A percentile compares a stretch with the other conserved stretches of the same genome.
These are phyloP conservation scores for Chenopodium suecicum DNA, from an alignment of 148 eudicot species.

Conservation along the genomic window DNA sequence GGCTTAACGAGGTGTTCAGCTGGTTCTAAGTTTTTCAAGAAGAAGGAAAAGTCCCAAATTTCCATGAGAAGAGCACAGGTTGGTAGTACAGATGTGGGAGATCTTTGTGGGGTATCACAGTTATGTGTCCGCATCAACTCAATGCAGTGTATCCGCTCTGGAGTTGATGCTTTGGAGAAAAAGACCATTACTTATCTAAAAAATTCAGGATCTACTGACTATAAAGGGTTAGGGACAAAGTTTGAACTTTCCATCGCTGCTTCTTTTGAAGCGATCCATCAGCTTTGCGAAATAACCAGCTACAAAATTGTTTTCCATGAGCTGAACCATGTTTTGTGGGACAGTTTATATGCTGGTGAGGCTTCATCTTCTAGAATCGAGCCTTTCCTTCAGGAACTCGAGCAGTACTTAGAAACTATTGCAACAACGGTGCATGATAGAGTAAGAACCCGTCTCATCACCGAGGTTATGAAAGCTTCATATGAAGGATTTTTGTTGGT, in stretches of 20 bases:
- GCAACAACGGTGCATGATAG: slow-evolving; percentile 76
- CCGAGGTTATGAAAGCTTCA: slow-evolving; percentile 84
- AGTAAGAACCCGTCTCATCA: slow-evolving; percentile 71
- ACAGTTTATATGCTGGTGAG: slow-evolving; percentile 63
- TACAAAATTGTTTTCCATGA: slow-evolving; percentile 69
- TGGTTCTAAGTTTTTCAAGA: slow-evolving; percentile 77
- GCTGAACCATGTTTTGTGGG: slow-evolving; percentile 64
- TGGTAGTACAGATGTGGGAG: slow-evolving; percentile 37
- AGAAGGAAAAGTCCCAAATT: slow-evolving; percentile 56
- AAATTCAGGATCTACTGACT: slow-evolving; percentile 41
- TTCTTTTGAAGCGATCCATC: slow-evolving; percentile 66
- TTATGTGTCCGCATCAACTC: slow-evolving; percentile 87
- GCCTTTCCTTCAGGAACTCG: slow-evolving; percentile 71
- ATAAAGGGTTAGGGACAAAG: slow-evolving; percentile 36
- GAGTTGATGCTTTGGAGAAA: slow-evolving; percentile 60
- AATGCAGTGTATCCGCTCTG: slow-evolving; percentile 56
- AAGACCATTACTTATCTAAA: slow-evolving; percentile 50
- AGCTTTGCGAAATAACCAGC: slow-evolving; percentile 66
- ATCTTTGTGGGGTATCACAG: slow-evolving; percentile 52
- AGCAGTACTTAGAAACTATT: slow-evolving; percentile 56
- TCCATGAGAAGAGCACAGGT: slow-evolving; percentile 48
- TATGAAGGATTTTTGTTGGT: slow-evolving; percentile 83
- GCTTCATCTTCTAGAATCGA: slow-evolving; percentile 66
- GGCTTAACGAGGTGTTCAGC: slow-evolving; percentile 76
- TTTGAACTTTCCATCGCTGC: slow-evolving; percentile 65